phyloP scores from a whole-genome alignment of 768 basidiomycete species.

The Strobilomyces dryophilus region DNA sequence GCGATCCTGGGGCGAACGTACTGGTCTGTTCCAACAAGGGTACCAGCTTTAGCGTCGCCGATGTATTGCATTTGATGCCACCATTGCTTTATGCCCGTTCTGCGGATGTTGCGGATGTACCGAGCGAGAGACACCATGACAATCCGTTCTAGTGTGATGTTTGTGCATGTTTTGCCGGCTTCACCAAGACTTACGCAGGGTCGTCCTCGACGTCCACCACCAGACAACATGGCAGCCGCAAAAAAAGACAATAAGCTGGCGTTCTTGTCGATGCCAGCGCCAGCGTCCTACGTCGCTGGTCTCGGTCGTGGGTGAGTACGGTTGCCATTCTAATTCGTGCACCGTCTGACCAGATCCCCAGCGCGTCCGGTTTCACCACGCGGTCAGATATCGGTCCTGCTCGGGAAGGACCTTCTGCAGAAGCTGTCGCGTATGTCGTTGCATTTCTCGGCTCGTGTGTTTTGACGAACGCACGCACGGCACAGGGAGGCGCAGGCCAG shows the following conservation, averaged over 20 bases:
- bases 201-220: too few species aligned
- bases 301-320: constrained; percentile 50
- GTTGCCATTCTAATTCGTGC: constrained; percentile 37
- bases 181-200: too few species aligned
- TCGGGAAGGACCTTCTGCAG: constrained; percentile 89
- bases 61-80: constrained; percentile 92
- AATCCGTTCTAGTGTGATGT: constrained; percentile 7
- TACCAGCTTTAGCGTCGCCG: constrained; percentile 88
- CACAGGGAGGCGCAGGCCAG: constrained; percentile 78
- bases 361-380: constrained; percentile 96
- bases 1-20: constrained; percentile 38
- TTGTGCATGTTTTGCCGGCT: constrained; percentile 16
- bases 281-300: constrained; percentile 97
- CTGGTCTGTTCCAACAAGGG: constrained; percentile 75
- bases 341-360: constrained; percentile 27
- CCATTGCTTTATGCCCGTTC: constrained; percentile 81
- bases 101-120: constrained; percentile 70
- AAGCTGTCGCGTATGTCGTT: constrained; percentile 67
- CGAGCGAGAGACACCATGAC: constrained; percentile 70
- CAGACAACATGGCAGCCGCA: constrained; percentile 26
- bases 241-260: constrained; percentile 79
- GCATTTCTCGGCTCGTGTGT: not conserved
- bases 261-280: constrained; percentile 88
- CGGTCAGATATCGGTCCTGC: constrained; percentile 99
- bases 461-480: not conserved